Evolutionary conservation across 495 filamentous ascomycete species (phyloP).

Genomic region (Neurospora intermedia): DNA sequence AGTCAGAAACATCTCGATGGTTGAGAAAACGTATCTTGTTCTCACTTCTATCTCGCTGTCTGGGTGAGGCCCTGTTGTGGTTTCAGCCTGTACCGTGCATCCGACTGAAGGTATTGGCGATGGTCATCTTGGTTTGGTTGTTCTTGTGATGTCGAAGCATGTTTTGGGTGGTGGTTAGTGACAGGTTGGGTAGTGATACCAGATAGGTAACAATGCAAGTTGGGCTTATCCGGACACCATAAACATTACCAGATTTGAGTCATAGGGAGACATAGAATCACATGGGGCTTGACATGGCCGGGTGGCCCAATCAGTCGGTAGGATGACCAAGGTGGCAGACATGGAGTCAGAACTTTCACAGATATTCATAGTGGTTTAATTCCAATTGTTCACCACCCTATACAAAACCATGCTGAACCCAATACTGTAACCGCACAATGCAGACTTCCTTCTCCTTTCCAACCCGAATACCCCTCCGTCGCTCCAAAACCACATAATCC

Average conservation of each 20-base stretch:
- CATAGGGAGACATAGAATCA: no score
- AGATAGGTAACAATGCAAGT: not conserved
- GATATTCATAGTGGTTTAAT: no score
- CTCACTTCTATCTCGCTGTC: not conserved
- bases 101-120: not conserved
- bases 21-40: not conserved
- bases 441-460: not conserved
- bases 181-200: not conserved
- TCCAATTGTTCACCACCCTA: not conserved
- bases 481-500: not conserved
- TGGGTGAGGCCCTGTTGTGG: not conserved
- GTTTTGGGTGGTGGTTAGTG: not conserved
- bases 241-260: no score
- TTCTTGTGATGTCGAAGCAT: not conserved
- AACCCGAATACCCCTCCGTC: not conserved
- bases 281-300: no score
- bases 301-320: no score
- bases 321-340: no score
- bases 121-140: not conserved
- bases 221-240: not conserved
- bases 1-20: no score
- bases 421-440: not conserved
- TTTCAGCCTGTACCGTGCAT: not conserved
- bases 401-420: not conserved
- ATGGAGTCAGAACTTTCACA: no score